Conservation (phyloP, 2,329 filamentous ascomycete genomes). For the Pestalotiopsis sp. region DNA sequence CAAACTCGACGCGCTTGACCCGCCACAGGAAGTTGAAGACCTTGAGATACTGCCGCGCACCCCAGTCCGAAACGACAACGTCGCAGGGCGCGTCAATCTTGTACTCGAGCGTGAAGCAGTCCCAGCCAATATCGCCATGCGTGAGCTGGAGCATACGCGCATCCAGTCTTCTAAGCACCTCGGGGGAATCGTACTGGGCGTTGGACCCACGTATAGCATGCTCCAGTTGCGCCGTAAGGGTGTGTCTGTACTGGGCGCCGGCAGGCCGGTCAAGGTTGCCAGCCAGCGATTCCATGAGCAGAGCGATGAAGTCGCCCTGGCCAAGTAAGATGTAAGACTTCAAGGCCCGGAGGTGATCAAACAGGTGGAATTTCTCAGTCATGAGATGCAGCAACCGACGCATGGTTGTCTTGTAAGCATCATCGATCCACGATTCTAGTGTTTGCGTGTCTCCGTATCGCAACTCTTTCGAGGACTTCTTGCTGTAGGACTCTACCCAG, state of each 20-base stretch:
- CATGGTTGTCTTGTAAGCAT: conserved; percentile 98
- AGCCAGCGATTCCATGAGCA: conserved; percentile 95
- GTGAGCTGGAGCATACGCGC: conserved; percentile 98
- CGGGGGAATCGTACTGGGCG: conserved; percentile 90
- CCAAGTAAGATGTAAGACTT: conserved; percentile 95
- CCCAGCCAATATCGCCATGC: conserved; percentile 97
- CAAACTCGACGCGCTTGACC: conserved; percentile 96
- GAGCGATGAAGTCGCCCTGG: conserved; percentile 94
- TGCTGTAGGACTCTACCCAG: conserved; percentile 96
- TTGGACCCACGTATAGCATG: conserved; percentile 97
- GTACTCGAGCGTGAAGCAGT: conserved; percentile 98
- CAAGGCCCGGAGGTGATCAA: conserved; percentile 86
- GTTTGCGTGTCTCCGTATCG: conserved; percentile 91
- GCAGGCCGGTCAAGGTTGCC: conserved; percentile 92
- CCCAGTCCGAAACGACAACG: conserved; percentile 95
- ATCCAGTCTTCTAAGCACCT: conserved; percentile 88
- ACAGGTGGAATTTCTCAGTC: conserved; percentile 92
- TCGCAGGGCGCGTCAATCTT: conserved; percentile 97
- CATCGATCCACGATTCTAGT: conserved; percentile 90
- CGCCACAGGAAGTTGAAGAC: conserved; percentile 99
- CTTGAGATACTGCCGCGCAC: conserved; percentile 94
- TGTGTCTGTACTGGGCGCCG: conserved; percentile 96
- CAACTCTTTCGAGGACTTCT: conserved; percentile 87
- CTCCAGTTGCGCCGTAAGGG: conserved; percentile 94
- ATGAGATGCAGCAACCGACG: conserved; percentile 90